Percentiles rank a stretch among this genome's conserved stretches.
Conservation (phyloP, 768 basidiomycete species). For the Cyathus striatus region DNA sequence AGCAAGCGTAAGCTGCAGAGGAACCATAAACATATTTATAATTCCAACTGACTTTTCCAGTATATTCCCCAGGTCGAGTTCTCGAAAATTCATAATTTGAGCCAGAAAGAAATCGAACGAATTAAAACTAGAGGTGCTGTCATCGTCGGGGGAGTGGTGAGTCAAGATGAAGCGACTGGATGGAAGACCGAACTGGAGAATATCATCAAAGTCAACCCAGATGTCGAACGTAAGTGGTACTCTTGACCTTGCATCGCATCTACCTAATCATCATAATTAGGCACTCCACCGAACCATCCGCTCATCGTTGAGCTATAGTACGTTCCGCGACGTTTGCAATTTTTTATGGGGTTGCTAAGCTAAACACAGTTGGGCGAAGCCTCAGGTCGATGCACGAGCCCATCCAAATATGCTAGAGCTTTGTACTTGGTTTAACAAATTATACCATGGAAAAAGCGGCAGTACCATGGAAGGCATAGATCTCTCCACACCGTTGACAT, state of each 20-base stretch:
- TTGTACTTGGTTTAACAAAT: conserved; percentile 7
- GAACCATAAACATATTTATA: conserved; percentile 17
- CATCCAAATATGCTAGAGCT: conserved; percentile 48
- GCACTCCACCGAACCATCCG: neutral
- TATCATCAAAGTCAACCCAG: conserved; percentile 45
- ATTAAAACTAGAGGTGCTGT: conserved; percentile 11
- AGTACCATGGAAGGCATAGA: conserved; percentile 45
- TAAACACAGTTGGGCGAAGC: conserved; percentile 19
- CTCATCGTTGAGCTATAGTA: neutral
- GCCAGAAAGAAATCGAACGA: conserved; percentile 13
- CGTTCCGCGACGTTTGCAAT: no score
- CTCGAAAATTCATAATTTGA: conserved; percentile 35
- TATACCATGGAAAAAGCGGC: conserved; percentile 43
- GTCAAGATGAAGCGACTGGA: conserved; percentile 33
- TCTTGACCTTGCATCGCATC: no score
- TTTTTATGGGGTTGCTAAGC: no score
- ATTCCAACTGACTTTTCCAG: conserved; percentile 24
- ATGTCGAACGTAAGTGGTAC: conserved; percentile 13
- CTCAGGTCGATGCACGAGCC: conserved; percentile 51
- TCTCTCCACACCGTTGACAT: conserved; percentile 45
- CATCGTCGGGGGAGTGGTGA: conserved; percentile 46
- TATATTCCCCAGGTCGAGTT: conserved; percentile 49
- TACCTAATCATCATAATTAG: neutral
- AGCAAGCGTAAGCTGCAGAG: conserved; percentile 18
- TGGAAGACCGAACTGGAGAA: conserved; percentile 48